phyloP scores from a whole-genome alignment of 768 basidiomycete genomes.

The Polyporus arcularius region DNA sequence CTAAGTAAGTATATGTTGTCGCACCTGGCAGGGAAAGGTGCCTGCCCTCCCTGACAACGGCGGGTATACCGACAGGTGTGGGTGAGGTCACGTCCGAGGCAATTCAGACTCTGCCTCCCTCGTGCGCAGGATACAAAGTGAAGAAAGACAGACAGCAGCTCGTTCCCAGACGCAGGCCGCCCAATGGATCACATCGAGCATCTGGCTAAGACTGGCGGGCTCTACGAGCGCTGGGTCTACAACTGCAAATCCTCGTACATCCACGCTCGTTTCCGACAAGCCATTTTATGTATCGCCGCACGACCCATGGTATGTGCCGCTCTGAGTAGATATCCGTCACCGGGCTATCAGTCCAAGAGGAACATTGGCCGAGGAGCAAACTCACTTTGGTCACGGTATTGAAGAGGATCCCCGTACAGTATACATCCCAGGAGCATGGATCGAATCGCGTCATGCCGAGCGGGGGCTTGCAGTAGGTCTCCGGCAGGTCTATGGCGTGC shows the following conservation, averaged over 20 bases:
- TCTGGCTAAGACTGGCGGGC: neutral
- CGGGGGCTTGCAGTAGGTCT: neutral
- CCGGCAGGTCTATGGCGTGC: neutral
- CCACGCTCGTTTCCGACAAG: neutral
- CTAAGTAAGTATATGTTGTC: no score
- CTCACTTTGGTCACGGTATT: neutral
- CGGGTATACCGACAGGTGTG: no score
- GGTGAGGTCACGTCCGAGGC: no score
- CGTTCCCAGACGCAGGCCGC: no score
- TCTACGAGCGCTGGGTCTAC: neutral
- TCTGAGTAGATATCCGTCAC: neutral
- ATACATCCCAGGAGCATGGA: constrained; percentile 13
- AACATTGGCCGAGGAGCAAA: neutral
- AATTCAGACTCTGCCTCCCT: no score
- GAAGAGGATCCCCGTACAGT: neutral
- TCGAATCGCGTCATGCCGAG: constrained; percentile 3
- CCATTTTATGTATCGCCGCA: neutral
- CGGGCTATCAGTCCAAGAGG: neutral
- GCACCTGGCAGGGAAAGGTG: no score
- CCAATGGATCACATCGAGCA: neutral
- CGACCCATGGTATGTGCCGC: neutral
- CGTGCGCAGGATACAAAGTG: no score
- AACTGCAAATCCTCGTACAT: neutral
- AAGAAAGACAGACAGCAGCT: no score
- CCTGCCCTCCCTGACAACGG: no score